Base-by-base conservation (phyloP, 257 asterid species). In the Ajuga chamaepitys region DNA sequence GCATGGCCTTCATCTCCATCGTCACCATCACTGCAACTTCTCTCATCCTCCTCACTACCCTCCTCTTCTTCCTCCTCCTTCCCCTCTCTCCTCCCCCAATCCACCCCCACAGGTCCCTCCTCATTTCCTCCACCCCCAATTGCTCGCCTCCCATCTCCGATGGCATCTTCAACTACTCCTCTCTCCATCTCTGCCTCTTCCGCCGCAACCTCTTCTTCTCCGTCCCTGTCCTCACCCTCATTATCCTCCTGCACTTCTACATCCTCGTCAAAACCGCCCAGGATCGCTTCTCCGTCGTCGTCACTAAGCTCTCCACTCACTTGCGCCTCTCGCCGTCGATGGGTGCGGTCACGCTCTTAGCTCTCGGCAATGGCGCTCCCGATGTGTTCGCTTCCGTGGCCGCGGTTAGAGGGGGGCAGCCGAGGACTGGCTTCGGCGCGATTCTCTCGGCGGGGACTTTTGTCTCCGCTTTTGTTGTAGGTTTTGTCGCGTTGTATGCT, bases 301-400 rank as follows among this genome's bases (percentile, higher is more conserved):
- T 93, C 3, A 89, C 94, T 1, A 86, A 83, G 80, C 95, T 93
- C 54, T 81, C 91, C 22, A 51, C 79, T 9, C 95, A 86, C 54
- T 64, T 93, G 32, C 82, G 68, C 4, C 80, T 93, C 35, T 87
- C 99, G 0, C 96, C 99, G 56, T 88, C 96, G 0, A 87, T 93
- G 99, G 99, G 97, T 1, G 99, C 99, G 0, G 97, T 93, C 50
- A 93, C 99, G 73, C 94, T 93, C 26, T 64, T 93, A 60, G 97
- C 97, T 8, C 80, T 93, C 4, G 99, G 99, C 4, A 93, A 93
- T 72, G 99, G 97, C 7, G 96, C 99, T 1, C 99, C 99, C 28
- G 99, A 93, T 56, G 99, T 93, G 66, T 93, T 89, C 52, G 95
- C 99, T 4, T 89, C 97, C 4, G 91, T 93, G 62, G 97, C 99